phyloP scores from a whole-genome alignment of 2,329 filamentous ascomycete genomes.

The Podosphaera aphanis region DNA sequence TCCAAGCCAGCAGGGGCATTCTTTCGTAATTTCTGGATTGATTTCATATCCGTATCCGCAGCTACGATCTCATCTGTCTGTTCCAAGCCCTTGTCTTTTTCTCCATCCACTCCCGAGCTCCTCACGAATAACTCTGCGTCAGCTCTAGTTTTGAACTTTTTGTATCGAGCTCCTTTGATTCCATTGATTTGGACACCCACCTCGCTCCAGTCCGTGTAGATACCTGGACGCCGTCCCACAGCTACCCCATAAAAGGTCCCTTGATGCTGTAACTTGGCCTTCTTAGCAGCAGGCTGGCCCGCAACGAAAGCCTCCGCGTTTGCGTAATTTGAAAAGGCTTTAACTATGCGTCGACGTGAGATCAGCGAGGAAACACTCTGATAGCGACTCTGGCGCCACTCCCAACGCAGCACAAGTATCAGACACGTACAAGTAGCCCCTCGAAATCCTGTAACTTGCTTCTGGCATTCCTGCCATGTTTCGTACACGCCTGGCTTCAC shows the following conservation, averaged over 20 bases:
- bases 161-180: conserved; percentile 45
- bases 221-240: conserved; percentile 31
- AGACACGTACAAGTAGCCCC: conserved; percentile 41
- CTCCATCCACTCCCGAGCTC: too few relatives aligned
- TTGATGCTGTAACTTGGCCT: conserved; percentile 5
- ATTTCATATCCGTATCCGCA: conserved; percentile 4
- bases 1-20: neutral
- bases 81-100: too few relatives aligned
- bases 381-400: too few relatives aligned
- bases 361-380: neutral
- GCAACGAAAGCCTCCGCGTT: conserved; percentile 62
- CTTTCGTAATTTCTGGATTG: neutral
- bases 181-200: conserved; percentile 52
- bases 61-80: conserved; percentile 18
- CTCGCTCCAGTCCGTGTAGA: conserved; percentile 41
- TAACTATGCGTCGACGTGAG: conserved; percentile 30
- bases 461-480: conserved; percentile 35
- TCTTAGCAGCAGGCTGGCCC: conserved; percentile 24
- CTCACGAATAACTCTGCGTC: conserved; percentile 63
- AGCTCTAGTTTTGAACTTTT: conserved; percentile 39
- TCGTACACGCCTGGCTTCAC: conserved; percentile 35
- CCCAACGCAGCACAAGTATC: neutral
- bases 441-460: conserved; percentile 34
- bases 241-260: conserved; percentile 37
- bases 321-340: conserved; percentile 48